Base-by-base conservation (phyloP, 352 stramenopile species). In the Phytophthora cactorum region DNA sequence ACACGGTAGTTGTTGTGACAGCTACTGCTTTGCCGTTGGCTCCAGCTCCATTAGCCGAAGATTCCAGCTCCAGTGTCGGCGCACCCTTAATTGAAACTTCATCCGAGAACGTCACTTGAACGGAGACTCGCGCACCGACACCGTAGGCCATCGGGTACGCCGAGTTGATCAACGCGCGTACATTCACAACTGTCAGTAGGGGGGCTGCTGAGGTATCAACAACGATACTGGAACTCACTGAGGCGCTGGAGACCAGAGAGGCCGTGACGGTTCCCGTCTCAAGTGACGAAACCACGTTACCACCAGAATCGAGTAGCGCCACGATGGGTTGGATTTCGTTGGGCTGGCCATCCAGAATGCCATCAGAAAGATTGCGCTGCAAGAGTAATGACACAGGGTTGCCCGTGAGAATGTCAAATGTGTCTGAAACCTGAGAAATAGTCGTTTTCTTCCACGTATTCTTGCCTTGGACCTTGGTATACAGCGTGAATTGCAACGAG, bases 61-160 rank as follows among this genome's bases (percentile, higher is more conserved):
- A 78, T 28, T 70, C 70, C 3, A 96, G 71, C 27, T 75, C 65
- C 11, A 95, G 66, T 45, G 65, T 84, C 1, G 88, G 83, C 15
- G 79, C 61, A 5, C 88, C 88, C 28, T 69, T 74, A 3, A 78
- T 82, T 22, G 78, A 68, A 4, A 96, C 84, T 57, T 96, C 86
- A 38, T 95, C 86, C 1, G 87, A 93, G 63, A 95, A 96, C 12
- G 73, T 85, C 3, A 96, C 74, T 70, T 88, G 71, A 43, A 96
- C 59, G 4, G 61, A 76, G 0, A 96, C 59, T 0, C 72, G 73
- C 29, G 86, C 81, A 0, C 88, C 88, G 5, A 91, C 84, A 11
- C 87, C 86, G 28, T 86, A 94, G 14, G 88, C 82, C 62, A 78
- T 74, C 4, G 72, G 64, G 43, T 77, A 91, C 3, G 70, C 49